A percentile compares a stretch with the other conserved stretches of the same genome.
phyloP scores from a whole-genome alignment of 2,329 filamentous ascomycete species.

The Apiospora saccharicola region DNA sequence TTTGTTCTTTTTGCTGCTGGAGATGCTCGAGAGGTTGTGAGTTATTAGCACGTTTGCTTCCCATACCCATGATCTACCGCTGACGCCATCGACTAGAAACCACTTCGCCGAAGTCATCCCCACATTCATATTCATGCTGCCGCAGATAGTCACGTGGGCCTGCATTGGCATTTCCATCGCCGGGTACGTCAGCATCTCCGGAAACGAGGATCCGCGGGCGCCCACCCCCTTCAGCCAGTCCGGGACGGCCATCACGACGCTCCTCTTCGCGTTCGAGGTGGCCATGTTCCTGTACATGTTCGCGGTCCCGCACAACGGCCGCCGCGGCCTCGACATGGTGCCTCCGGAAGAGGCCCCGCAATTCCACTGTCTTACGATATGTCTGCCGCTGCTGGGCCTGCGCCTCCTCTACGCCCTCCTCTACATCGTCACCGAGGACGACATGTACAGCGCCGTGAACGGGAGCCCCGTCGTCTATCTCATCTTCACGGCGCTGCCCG shows the following conservation, averaged over 20 bases:
- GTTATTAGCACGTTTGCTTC: not conserved
- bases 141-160: not conserved
- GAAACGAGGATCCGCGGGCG: constrained; percentile 3
- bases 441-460: not conserved
- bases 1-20: constrained; percentile 19
- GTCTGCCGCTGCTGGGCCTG: constrained; percentile 13
- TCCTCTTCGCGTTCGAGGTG: constrained; percentile 8
- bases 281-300: not conserved
- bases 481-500: constrained; percentile 20
- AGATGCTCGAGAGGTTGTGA: constrained; percentile 19
- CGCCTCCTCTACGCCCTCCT: constrained; percentile 13
- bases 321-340: not conserved
- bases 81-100: not conserved
- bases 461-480: constrained; percentile 18
- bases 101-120: not conserved
- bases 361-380: not conserved
- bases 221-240: constrained; percentile 4
- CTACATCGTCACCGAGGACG: not conserved
- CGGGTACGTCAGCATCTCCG: not conserved
- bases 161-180: constrained; percentile 12
- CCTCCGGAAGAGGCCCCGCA: not conserved
- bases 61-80: too few relatives aligned
- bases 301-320: not conserved
- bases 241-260: not conserved
- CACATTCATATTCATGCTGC: not conserved